Evolutionary conservation across 208 protist genomes (phyloP).

Genomic region (Acanthamoeba sp.): DNA sequence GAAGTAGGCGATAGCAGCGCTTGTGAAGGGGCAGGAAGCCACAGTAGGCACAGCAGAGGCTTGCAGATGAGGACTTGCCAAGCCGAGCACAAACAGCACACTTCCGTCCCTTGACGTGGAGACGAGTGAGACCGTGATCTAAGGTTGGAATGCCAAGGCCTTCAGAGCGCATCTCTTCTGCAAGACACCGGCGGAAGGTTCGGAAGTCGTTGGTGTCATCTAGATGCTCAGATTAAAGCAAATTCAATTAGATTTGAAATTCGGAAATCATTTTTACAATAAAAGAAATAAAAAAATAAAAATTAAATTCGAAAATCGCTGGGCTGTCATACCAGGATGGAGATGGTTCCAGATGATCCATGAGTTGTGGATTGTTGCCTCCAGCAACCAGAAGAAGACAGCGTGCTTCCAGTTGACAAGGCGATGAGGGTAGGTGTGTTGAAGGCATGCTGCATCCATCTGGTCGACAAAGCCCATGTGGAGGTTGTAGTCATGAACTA

Average conservation of each 20-base stretch:
- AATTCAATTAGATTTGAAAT: too few species aligned
- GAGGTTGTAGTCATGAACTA: constrained; percentile 1
- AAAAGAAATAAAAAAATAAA: too few species aligned
- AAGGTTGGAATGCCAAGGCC: constrained; percentile 9
- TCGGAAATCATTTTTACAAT: too few species aligned
- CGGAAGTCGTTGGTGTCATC: constrained; percentile 5
- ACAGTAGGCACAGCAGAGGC: constrained; percentile 5
- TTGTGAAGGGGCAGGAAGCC: not conserved
- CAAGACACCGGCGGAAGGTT: not conserved
- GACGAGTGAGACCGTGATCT: not conserved
- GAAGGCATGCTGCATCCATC: constrained; percentile 17
- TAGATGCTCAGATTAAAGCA: not conserved
- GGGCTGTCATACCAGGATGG: not conserved
- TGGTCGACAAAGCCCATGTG: constrained; percentile 12
- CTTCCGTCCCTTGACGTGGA: too few species aligned
- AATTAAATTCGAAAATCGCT: too few species aligned
- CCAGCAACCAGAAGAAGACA: constrained; percentile 14
- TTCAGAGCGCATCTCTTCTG: too few species aligned
- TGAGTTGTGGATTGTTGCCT: not conserved
- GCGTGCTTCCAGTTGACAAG: constrained; percentile 40
- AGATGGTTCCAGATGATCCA: not conserved
- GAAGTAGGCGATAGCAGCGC: not conserved
- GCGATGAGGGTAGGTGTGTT: not conserved
- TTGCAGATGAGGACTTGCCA: not conserved
- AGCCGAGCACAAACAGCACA: not conserved